Evolutionary conservation across 78 protist species (phyloP).

Genomic region (Mastigamoeba balamuthi): DNA sequence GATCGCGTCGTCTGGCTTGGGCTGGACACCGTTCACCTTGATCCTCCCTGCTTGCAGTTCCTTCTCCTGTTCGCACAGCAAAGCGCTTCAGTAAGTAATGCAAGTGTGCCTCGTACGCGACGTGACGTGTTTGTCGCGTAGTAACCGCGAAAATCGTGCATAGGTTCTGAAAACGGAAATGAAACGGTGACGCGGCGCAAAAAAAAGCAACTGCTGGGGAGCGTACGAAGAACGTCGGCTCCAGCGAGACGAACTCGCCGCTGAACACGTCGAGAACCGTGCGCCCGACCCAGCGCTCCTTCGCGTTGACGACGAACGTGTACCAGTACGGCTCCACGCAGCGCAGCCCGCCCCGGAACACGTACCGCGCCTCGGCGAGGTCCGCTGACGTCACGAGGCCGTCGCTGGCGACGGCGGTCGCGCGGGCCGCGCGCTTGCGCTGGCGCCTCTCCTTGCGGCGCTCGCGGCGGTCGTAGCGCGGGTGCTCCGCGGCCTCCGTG

Average conservation of each 20-base stretch:
- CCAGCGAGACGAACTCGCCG: slow-evolving; percentile 23
- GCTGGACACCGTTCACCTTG: slow-evolving; percentile 2
- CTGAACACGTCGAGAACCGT: slow-evolving; percentile 34
- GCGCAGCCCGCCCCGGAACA: slow-evolving; percentile 37
- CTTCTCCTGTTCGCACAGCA: slow-evolving; percentile 3
- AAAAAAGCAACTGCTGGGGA: background rate
- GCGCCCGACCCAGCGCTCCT: slow-evolving; percentile 70
- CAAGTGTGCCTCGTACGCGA: too few relatives aligned
- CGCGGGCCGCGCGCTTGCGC: too few relatives aligned
- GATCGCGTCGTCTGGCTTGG: background rate
- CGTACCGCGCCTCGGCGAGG: too few relatives aligned
- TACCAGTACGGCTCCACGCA: slow-evolving; percentile 52
- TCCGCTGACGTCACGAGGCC: too few relatives aligned
- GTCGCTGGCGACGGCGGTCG: too few relatives aligned
- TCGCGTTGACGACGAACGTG: slow-evolving; percentile 29
- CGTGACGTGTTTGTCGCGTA: too few relatives aligned
- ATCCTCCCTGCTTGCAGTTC: slow-evolving; percentile 41
- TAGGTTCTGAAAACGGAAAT: too few relatives aligned
- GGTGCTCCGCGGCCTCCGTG: too few relatives aligned
- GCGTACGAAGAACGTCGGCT: slow-evolving; percentile 7
- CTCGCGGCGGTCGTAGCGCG: too few relatives aligned
- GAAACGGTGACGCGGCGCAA: too few relatives aligned
- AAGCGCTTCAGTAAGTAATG: background rate
- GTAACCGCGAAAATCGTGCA: too few relatives aligned
- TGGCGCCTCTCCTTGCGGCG: too few relatives aligned